These are phyloP conservation scores for Platanthera guangdongensis DNA, from an alignment of 106 monocot genomes.

Conservation along the genomic window DNA sequence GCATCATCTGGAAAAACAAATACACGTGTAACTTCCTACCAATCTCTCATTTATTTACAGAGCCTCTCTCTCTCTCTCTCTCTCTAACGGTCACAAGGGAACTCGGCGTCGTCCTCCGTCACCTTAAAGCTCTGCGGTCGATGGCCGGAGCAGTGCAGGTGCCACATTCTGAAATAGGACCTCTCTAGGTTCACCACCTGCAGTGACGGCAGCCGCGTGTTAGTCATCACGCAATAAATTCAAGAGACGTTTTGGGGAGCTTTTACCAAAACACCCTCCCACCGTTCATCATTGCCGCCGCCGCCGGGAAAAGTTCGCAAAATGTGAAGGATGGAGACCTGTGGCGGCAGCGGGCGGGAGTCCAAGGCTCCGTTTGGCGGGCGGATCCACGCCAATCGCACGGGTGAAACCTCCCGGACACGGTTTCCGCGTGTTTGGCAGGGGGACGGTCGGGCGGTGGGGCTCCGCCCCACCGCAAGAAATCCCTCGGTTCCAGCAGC, in stretches of 20 bases:
- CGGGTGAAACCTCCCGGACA: too few relatives aligned
- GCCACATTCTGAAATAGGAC: slow-evolving; percentile 87
- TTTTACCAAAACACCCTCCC: neutral
- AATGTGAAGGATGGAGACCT: neutral
- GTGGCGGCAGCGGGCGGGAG: too few relatives aligned
- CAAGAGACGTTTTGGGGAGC: neutral
- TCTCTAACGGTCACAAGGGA: slow-evolving; percentile 52
- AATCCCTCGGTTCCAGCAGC: too few relatives aligned
- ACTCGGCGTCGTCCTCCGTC: slow-evolving; percentile 59
- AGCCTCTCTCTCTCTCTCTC: neutral
- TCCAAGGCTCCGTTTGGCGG: too few relatives aligned
- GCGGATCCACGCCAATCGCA: too few relatives aligned
- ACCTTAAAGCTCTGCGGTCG: slow-evolving; percentile 75
- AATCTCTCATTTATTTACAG: slow-evolving; percentile 19
- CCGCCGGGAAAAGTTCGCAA: neutral
- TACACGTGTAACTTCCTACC: neutral
- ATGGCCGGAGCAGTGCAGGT: slow-evolving; percentile 52
- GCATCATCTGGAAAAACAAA: slow-evolving; percentile 27
- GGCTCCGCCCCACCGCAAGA: too few relatives aligned
- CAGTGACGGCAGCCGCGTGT: neutral
- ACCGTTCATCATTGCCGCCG: neutral
- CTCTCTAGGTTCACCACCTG: slow-evolving; percentile 90
- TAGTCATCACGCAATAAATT: neutral
- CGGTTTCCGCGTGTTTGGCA: too few relatives aligned
- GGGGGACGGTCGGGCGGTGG: too few relatives aligned